These are phyloP conservation scores for Yamadazyma philogaea DNA, from an alignment of 805 yeast genomes.

Conservation along the genomic window DNA sequence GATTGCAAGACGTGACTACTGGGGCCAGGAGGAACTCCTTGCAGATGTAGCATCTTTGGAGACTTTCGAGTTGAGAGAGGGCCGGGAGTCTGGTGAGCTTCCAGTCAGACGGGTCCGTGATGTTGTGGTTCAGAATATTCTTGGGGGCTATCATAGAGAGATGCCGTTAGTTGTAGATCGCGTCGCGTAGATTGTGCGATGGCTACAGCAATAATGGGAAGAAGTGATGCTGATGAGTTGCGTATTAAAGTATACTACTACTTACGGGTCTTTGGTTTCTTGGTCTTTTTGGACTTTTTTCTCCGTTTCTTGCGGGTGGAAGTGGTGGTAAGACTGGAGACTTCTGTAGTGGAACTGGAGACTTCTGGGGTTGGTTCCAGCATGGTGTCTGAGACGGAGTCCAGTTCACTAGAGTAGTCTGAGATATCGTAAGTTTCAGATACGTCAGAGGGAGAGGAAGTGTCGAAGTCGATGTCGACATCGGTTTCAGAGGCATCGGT, in stretches of 20 bases:
- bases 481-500: conserved; percentile 4
- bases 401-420: no score
- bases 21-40: conserved; percentile 80
- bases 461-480: conserved; percentile 1
- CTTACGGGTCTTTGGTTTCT: conserved; percentile 1
- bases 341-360: not conserved
- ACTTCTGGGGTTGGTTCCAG: not conserved
- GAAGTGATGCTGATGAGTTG: not conserved
- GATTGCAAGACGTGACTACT: conserved; percentile 79
- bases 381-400: no score
- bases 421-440: no score
- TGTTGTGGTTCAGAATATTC: not conserved
- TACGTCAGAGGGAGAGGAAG: no score
- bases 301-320: conserved; percentile 6
- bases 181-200: not conserved
- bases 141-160: not conserved
- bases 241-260: not conserved
- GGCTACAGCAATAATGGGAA: not conserved
- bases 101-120: conserved; percentile 76
- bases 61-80: conserved; percentile 60
- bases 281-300: conserved; percentile 7
- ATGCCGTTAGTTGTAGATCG: not conserved
- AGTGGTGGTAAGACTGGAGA: not conserved
- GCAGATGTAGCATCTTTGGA: conserved; percentile 82
- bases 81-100: conserved; percentile 49